Evolutionary conservation across 495 filamentous ascomycete species (phyloP).

Genomic region (Aspergillus cristatus): DNA sequence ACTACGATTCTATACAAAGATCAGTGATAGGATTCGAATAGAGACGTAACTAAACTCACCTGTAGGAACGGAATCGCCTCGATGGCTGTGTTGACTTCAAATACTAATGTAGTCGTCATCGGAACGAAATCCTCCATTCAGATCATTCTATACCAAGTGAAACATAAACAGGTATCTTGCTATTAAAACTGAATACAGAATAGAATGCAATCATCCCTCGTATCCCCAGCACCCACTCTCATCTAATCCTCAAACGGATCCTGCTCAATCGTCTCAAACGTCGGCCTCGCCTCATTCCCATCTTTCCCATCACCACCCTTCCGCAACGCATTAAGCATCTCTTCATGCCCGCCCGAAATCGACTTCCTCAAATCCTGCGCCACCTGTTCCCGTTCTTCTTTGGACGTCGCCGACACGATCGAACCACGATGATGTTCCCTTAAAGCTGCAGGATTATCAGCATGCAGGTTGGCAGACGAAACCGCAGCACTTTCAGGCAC

Average conservation of each 20-base stretch:
- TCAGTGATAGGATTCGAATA: too few relatives aligned
- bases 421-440: slow-evolving; percentile 37
- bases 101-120: too few relatives aligned
- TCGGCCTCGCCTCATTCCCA: slow-evolving; percentile 6
- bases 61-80: too few relatives aligned
- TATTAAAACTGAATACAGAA: background rate
- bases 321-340: slow-evolving; percentile 17
- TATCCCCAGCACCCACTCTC: background rate
- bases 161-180: background rate
- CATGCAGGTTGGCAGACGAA: slow-evolving; percentile 36
- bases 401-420: slow-evolving; percentile 26
- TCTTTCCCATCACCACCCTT: slow-evolving; percentile 17
- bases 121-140: too few relatives aligned
- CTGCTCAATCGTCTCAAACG: slow-evolving; percentile 19
- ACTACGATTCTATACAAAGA: too few relatives aligned
- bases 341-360: slow-evolving; percentile 20
- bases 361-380: slow-evolving; percentile 31
- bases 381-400: slow-evolving; percentile 29
- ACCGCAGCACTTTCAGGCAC: slow-evolving; percentile 34
- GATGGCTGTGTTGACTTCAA: too few relatives aligned
- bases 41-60: too few relatives aligned
- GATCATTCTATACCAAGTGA: too few relatives aligned
- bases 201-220: slow-evolving; percentile 1
- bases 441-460: slow-evolving; percentile 30
- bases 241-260: slow-evolving; percentile 11